Base-by-base conservation (phyloP, 1,284 basidiomycete species). In the Leccinum colubrinum region DNA sequence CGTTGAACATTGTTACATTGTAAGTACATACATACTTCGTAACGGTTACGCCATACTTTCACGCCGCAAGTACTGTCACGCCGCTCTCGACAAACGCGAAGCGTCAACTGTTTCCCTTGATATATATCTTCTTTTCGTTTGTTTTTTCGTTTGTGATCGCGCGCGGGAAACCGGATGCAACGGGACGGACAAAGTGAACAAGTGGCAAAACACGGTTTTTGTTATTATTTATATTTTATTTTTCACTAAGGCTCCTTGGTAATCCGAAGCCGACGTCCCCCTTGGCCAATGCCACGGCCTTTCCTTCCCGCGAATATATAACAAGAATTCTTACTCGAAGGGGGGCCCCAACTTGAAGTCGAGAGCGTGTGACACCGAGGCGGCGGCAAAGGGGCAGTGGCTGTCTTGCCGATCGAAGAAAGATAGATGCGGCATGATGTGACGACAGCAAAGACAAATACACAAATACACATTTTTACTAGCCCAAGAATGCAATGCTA, bases 271-370 rank as follows among this genome's bases (percentile, higher is more conserved):
- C 22, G 48, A 14, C 3, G 6, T 22, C 48, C 46, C 14, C 48
- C 20, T 50, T 50, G 7, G 14, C 48, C 48, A 50, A 11, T 50
- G 20, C n/a, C 33, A 51, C 11, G 43, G 30, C 25, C 14, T 8
- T 11, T 35, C 57, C 65, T 59, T 68, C 69, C 67, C 69, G 67
- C 69, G 69, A 68, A 61, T 66, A 67, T 66, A 25, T 48, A 55
- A 41, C 20, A 14, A 46, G 20, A 22, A 48, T 22, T 22, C 12
- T 50, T 14, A 15, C 48, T 50, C 22, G 22, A 50, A 50, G 15
- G 48, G 22, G 20, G 20, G 6, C 46, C 48, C 22, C 37, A 39
- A 39, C 37, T 3, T 39, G 37, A 50, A 22, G 48, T 50, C 48
- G 48, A 50, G 22, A 22, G 14, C 46, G 22, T 25, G 48, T 50